These are phyloP conservation scores for Wickerhamomyces alni DNA, from an alignment of 805 yeast genomes.

Conservation along the genomic window DNA sequence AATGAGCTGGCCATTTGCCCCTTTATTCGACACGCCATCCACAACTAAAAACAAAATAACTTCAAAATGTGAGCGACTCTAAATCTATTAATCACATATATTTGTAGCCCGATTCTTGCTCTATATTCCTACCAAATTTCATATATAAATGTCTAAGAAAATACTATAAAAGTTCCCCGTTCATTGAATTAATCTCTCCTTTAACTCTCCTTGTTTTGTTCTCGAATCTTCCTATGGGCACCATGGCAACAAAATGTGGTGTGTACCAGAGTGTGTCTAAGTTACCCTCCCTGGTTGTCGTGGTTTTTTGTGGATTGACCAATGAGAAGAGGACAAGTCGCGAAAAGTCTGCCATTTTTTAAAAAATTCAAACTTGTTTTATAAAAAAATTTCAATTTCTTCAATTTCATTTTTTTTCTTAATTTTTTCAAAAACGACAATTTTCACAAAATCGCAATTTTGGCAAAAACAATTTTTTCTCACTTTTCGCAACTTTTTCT, in stretches of 20 bases:
- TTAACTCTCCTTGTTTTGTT: not conserved
- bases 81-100: not conserved
- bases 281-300: not conserved
- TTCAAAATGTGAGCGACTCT: not conserved
- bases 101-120: not conserved
- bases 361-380: not conserved
- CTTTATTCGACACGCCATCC: not conserved
- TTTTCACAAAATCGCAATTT: not conserved
- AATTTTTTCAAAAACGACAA: not conserved
- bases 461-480: not conserved
- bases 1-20: not conserved
- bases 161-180: not conserved
- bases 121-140: not conserved
- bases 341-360: not conserved
- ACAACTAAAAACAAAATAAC: not conserved
- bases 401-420: not conserved
- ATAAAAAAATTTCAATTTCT: not conserved
- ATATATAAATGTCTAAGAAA: not conserved
- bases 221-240: not conserved
- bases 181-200: not conserved
- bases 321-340: conserved; percentile 1
- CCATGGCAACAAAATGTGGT: not conserved
- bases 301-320: not conserved
- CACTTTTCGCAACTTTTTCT: not conserved
- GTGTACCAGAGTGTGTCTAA: not conserved